Conservation (phyloP, 768 basidiomycete species). For the Boletus subcaerulescens region DNA sequence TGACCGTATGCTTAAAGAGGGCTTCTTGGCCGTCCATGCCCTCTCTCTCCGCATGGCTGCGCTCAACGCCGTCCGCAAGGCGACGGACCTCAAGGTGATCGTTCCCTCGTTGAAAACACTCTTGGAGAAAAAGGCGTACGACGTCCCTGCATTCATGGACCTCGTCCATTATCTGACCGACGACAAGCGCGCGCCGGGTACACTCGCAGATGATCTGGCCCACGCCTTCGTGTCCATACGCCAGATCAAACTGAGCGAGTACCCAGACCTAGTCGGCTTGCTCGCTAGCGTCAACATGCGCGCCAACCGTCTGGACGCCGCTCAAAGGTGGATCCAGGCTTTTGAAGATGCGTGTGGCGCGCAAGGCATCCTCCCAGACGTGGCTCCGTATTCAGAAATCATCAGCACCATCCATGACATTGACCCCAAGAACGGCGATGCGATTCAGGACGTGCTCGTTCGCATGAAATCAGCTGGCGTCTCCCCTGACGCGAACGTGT, state of each 20-base stretch:
- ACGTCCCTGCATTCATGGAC: constrained; percentile 25
- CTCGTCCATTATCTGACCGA: constrained; percentile 22
- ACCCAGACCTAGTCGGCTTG: constrained; percentile 33
- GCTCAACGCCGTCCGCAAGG: constrained; percentile 22
- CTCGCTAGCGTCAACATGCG: constrained; percentile 38
- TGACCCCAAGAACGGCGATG: constrained; percentile 26
- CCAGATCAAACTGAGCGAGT: constrained; percentile 24
- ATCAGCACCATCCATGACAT: constrained; percentile 37
- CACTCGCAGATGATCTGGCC: constrained; percentile 22
- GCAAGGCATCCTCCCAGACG: constrained; percentile 10
- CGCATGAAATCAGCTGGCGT: constrained; percentile 40
- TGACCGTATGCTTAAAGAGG: constrained; percentile 39
- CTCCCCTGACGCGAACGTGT: constrained; percentile 38
- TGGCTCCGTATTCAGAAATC: constrained; percentile 38
- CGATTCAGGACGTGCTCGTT: constrained; percentile 36
- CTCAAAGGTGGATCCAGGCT: constrained; percentile 29
- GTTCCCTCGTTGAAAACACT: constrained; percentile 5
- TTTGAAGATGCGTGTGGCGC: constrained; percentile 23
- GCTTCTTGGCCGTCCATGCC: constrained; percentile 35
- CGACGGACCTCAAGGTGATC: neutral
- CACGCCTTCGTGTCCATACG: constrained; percentile 19
- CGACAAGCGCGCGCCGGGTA: constrained; percentile 10
- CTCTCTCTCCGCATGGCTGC: constrained; percentile 43
- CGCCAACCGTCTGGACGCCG: constrained; percentile 29
- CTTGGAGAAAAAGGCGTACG: constrained; percentile 17